These are phyloP conservation scores for Teratosphaeria nubilosa DNA, from an alignment of 2,329 filamentous ascomycete species.

Conservation along the genomic window DNA sequence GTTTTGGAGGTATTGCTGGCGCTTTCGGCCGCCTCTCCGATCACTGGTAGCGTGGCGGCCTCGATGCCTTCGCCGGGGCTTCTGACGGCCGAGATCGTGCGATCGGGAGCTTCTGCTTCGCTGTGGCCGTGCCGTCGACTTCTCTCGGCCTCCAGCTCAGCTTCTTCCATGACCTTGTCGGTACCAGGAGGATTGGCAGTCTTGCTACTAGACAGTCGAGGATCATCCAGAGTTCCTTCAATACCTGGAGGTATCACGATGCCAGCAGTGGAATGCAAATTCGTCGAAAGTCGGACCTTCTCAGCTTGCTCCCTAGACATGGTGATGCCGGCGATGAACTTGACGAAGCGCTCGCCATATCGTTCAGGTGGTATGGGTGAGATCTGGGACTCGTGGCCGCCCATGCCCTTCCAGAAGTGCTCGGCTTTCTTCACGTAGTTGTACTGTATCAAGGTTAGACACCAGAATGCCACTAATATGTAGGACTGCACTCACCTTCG, in stretches of 20 bases:
- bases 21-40: constrained; percentile 79
- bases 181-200: constrained; percentile 31
- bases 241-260: constrained; percentile 12
- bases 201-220: constrained; percentile 30
- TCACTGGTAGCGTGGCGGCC: constrained; percentile 61
- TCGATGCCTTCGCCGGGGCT: constrained; percentile 48
- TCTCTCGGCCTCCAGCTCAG: constrained; percentile 54
- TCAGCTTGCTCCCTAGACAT: constrained; percentile 79
- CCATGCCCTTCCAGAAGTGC: constrained; percentile 93
- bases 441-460: constrained; percentile 48
- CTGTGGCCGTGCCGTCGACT: constrained; percentile 38
- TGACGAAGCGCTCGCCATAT: constrained; percentile 88
- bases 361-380: constrained; percentile 82
- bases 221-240: constrained; percentile 25
- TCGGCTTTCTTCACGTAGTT: constrained; percentile 89
- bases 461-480: neutral
- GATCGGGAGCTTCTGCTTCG: constrained; percentile 51
- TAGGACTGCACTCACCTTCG: constrained; percentile 59
- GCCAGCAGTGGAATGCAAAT: constrained; percentile 14
- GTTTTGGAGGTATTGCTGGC: constrained; percentile 42
- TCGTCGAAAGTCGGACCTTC: constrained; percentile 23
- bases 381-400: constrained; percentile 73
- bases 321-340: constrained; percentile 83
- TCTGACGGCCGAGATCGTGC: constrained; percentile 48
- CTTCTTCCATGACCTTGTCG: constrained; percentile 46